Base-by-base conservation (phyloP, 73 alveolate genomes). In the Halteria grandinella region DNA sequence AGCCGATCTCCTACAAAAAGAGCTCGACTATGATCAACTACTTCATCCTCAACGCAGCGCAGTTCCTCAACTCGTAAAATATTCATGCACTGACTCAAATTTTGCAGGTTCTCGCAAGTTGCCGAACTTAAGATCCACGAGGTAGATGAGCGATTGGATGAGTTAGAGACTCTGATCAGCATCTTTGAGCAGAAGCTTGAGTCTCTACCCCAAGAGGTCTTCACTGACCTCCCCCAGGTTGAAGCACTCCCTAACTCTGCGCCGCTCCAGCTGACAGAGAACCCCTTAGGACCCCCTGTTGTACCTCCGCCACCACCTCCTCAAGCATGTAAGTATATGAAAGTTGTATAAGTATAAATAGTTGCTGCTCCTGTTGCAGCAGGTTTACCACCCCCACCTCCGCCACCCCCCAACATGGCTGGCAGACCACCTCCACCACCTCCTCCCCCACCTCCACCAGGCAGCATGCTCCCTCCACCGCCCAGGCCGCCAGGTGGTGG, bases 331-430 rank as follows among this genome's bases (percentile, higher is more conserved):
- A 60, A 60, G 51, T 15, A 53, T 57, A 4, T 8, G 28, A 57
- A 60, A 12, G 7, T 24, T 6, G 43, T 15, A 21, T 17, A 37
- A 25, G 10, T 37, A 11, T 14, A 1, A 25, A 6, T 60, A 33
- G 58, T 44, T 66, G 51, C 64, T 25, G 69, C 69, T 23, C 80
- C 66, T 24, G 69, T 66, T 34, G 53, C 63, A 1, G 78, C 55
- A 29, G 75, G 50, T 8, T 4, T 62, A 5, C 78, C 78, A 39
- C 78, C 78, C 24, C 78, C 78, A 15, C 63, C 63, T 5, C 75
- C 75, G 8, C 80, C 80, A 27, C 80, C 80, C n/a, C 80, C 80
- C 36, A 59, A 59, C 10, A 62, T 62, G 78, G 70, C 70, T 7
- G 48, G 45, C 18, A 45, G 70, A 53, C 75, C 75, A 7, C 75